Evolutionary conservation across 2,329 filamentous ascomycete species (phyloP).

Genomic region (Cercospora berteroae): DNA sequence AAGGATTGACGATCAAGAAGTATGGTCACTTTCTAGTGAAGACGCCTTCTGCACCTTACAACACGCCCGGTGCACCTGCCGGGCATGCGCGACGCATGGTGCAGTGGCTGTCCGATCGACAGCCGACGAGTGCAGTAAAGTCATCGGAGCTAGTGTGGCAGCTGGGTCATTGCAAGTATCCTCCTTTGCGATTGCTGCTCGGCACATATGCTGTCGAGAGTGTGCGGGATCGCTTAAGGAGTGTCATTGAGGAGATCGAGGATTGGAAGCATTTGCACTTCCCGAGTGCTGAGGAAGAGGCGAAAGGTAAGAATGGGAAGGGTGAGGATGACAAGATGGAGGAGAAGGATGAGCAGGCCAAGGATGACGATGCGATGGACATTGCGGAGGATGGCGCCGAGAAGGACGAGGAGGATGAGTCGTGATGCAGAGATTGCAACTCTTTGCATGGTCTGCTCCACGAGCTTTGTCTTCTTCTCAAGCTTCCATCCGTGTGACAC

Average conservation of each 20-base stretch:
- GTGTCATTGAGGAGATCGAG: conserved; percentile 78
- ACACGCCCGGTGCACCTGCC: conserved; percentile 73
- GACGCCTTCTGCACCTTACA: conserved; percentile 77
- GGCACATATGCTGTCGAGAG: conserved; percentile 96
- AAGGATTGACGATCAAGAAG: conserved; percentile 57
- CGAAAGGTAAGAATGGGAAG: conserved; percentile 21
- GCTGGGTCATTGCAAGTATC: conserved; percentile 90
- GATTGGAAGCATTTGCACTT: conserved; percentile 44
- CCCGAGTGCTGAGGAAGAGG: conserved; percentile 34
- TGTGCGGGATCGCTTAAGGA: conserved; percentile 82
- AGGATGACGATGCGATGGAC: conserved; percentile 23
- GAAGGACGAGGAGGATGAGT: background rate
- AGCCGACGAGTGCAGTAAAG: conserved; percentile 89
- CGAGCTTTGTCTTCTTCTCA: background rate
- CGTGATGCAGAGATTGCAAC: background rate
- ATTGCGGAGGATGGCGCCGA: background rate
- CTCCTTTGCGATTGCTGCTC: conserved; percentile 79
- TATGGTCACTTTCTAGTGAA: conserved; percentile 95
- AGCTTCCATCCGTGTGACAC: background rate
- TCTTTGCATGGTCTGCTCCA: background rate
- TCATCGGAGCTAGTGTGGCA: conserved; percentile 93
- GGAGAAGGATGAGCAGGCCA: conserved; percentile 28
- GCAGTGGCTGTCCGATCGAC: conserved; percentile 88
- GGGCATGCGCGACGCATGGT: conserved; percentile 87
- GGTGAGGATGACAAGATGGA: conserved; percentile 24